A percentile compares a stretch with the other conserved stretches of the same genome.
These are phyloP conservation scores for Coleophoma cylindrospora DNA, from an alignment of 2,329 filamentous ascomycete species.

Conservation along the genomic window DNA sequence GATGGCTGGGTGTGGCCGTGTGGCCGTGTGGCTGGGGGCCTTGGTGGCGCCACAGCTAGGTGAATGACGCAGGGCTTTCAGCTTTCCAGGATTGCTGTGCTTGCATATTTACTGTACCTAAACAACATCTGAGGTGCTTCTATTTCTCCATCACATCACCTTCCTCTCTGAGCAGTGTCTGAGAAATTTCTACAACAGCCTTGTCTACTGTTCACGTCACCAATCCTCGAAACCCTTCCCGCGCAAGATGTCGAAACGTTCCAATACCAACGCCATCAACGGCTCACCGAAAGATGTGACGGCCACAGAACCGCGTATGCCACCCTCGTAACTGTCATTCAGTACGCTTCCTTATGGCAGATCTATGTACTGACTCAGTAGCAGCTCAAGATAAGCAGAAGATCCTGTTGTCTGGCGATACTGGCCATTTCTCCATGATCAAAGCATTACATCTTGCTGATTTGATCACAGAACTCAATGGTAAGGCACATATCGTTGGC, in stretches of 20 bases:
- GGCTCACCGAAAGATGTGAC: conserved; percentile 39
- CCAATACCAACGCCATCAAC: conserved; percentile 40
- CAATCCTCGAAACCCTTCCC: neutral
- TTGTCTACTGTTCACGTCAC: neutral
- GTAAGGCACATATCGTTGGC: conserved; percentile 33
- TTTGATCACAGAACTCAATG: conserved; percentile 78
- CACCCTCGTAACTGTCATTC: neutral
- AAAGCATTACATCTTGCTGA: conserved; percentile 73
- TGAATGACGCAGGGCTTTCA: no score
- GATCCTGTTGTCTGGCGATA: conserved; percentile 62
- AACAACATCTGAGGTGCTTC: neutral
- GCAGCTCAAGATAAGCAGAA: conserved; percentile 71
- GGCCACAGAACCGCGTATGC: conserved; percentile 37
- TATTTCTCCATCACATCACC: neutral
- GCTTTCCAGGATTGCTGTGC: no score
- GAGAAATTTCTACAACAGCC: neutral
- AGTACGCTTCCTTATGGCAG: no score
- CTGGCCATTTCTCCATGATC: conserved; percentile 68
- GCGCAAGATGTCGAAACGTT: conserved; percentile 58
- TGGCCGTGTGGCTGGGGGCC: no score
- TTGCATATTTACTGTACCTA: no score
- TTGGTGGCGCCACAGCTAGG: no score
- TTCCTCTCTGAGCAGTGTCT: neutral
- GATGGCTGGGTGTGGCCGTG: no score
- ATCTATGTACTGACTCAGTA: no score